Percentiles rank a stretch among this genome's conserved stretches.
These are phyloP conservation scores for Discostella pseudostelligera DNA, from an alignment of 108 stramenopile species.

Conservation along the genomic window DNA sequence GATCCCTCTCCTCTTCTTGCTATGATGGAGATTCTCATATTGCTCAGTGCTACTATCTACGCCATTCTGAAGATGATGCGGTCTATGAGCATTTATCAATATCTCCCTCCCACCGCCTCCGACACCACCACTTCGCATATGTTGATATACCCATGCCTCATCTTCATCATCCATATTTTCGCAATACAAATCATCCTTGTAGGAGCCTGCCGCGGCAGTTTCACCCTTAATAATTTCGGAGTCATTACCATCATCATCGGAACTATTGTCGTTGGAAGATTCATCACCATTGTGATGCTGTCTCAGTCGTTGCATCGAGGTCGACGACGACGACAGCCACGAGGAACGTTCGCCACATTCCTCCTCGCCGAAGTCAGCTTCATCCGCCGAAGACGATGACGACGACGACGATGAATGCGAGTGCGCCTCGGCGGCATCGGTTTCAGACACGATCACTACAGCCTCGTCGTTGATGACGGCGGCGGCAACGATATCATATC, in stretches of 20 bases:
- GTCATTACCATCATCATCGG: constrained; percentile 17
- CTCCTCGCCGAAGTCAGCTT: constrained; percentile 25
- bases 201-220: too few relatives aligned
- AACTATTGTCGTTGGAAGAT: constrained; percentile 12
- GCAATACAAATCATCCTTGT: constrained; percentile 34
- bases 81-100: constrained; percentile 24
- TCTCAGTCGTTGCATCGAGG: not conserved
- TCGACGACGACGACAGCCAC: not conserved
- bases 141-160: constrained; percentile 80
- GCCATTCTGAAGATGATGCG: constrained; percentile 2
- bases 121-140: constrained; percentile 53
- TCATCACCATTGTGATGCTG: not conserved
- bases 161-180: constrained; percentile 74
- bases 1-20: not conserved
- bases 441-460: constrained; percentile 33
- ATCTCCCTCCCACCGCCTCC: constrained; percentile 46
- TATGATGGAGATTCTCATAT: not conserved
- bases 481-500: not conserved
- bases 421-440: constrained; percentile 22
- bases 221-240: constrained; percentile 16
- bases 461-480: not conserved
- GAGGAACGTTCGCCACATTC: constrained; percentile 18
- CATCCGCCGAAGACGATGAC: too few relatives aligned
- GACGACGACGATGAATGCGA: constrained; percentile 11
- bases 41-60: not conserved